phyloP scores from a whole-genome alignment of 768 basidiomycete species.

The Auricularia auricula-judae region DNA sequence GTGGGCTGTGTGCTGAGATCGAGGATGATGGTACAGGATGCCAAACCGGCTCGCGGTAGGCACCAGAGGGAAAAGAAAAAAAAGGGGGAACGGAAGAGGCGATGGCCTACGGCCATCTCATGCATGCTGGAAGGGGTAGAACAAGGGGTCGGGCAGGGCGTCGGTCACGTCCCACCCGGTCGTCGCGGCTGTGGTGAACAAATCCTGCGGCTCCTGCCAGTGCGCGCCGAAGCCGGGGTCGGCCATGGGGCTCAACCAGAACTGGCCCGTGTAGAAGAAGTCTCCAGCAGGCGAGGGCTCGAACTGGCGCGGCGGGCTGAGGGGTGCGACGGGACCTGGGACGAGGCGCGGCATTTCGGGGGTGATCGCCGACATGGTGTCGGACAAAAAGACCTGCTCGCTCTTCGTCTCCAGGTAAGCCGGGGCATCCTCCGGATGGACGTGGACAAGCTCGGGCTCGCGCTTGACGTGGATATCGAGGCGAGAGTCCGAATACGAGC shows the following conservation, averaged over 20 bases:
- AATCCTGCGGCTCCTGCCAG: no score
- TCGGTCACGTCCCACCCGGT: no score
- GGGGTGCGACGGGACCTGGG: background rate
- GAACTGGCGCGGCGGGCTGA: background rate
- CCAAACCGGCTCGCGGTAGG: no score
- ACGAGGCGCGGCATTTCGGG: background rate
- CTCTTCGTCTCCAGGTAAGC: background rate
- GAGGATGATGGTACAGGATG: background rate
- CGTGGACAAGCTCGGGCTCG: background rate
- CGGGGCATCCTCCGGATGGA: background rate
- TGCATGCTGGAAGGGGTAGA: no score
- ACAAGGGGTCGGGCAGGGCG: no score
- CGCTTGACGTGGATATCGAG: background rate
- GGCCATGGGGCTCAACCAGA: no score
- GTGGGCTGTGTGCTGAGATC: background rate
- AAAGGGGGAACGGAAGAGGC: no score
- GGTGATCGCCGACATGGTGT: background rate
- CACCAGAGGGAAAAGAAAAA: no score
- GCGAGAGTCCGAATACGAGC: background rate
- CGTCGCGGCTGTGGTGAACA: no score
- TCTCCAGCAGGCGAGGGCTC: background rate
- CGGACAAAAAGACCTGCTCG: background rate
- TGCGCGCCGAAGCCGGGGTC: no score
- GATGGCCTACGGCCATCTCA: no score
- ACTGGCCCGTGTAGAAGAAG: background rate